Evolutionary conservation across 306 rosid species (phyloP).

Genomic region (Pueraria montana): DNA sequence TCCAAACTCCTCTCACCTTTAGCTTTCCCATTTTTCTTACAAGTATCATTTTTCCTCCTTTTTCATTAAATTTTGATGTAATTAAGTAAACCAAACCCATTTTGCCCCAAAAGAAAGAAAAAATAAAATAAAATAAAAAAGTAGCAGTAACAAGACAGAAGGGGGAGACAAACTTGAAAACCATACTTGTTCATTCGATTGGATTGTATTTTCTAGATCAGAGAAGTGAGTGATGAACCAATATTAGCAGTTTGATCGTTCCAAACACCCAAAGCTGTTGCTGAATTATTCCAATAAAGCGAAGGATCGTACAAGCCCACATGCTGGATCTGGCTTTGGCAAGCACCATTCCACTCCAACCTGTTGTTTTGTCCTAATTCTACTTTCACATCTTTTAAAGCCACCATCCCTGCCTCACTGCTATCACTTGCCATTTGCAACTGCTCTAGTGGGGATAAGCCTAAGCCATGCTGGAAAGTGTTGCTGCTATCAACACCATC

Average conservation of each 20-base stretch:
- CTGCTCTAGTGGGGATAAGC: constrained; percentile 60
- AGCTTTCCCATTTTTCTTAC: constrained; percentile 40
- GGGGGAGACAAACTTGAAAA: constrained; percentile 45
- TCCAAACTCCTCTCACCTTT: constrained; percentile 70
- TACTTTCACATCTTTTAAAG: constrained; percentile 65
- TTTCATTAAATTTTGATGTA: constrained; percentile 31
- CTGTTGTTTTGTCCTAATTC: constrained; percentile 55
- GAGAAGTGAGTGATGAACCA: constrained; percentile 81
- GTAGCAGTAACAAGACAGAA: constrained; percentile 37
- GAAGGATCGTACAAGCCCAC: constrained; percentile 71
- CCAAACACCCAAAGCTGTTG: constrained; percentile 54
- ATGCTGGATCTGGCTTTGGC: constrained; percentile 69
- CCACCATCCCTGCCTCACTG: constrained; percentile 27
- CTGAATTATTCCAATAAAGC: constrained; percentile 69
- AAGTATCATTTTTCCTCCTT: constrained; percentile 27
- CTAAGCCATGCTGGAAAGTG: constrained; percentile 50
- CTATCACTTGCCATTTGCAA: constrained; percentile 46
- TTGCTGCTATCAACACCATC: constrained; percentile 39
- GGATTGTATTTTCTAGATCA: constrained; percentile 61
- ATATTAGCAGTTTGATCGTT: constrained; percentile 67
- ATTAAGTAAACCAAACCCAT: constrained; percentile 45
- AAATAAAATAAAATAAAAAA: not conserved
- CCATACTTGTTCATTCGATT: constrained; percentile 19
- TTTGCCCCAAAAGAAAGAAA: constrained; percentile 31
- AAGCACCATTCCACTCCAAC: constrained; percentile 50